Evolutionary conservation across 1,139 yeast species (phyloP), one percentile per base, ranked within the genome.

Genomic region (Nadsonia starkeyi-henricii): DNA sequence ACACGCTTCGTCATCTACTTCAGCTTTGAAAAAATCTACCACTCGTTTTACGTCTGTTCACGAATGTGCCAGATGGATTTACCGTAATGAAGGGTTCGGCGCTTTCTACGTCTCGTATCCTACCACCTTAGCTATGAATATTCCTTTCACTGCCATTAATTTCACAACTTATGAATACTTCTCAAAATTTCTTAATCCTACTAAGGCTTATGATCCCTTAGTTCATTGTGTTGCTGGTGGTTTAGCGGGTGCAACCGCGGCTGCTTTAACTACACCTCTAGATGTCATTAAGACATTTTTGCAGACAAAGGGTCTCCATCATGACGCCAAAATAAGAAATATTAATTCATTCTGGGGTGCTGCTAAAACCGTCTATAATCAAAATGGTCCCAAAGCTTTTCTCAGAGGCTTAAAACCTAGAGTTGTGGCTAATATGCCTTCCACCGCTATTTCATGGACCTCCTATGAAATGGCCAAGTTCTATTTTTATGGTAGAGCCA

Each of bases 401-500:
- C 64, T 75, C 60, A 74, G 95, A 59, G 98, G 98, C 26, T 71
- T 89, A 61, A 80, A 81, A 61, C 97, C 99, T 46, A 78, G 99
- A 65, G 80, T 93, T 49, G 80, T 91, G 41, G 85, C 93, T 55
- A 88, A 89, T 64, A 89, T 91, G 63, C 99, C 99, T 20, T 83
- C 95, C 46, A 89, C 98, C 13, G 98, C 98, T 36, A 89, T 91
- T 53, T 81, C 95, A 55, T 91, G 98, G 98, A 91, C 97, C 1
- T 89, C 96, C 20, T 91, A 93, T 65, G 98, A 91, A 64, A 85
- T 89, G 93, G 97, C 96, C 43, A 91, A 91, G 67, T 84, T 79
- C 57, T 72, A 82, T 54, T 53, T 70, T 17, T 55, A 56, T 57
- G 46, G 46, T 43, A 5, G 9, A 9, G 28, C 28, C 28, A 41